phyloP scores from a whole-genome alignment of 2,329 filamentous ascomycete species.

The Trichoderma aggressivum region DNA sequence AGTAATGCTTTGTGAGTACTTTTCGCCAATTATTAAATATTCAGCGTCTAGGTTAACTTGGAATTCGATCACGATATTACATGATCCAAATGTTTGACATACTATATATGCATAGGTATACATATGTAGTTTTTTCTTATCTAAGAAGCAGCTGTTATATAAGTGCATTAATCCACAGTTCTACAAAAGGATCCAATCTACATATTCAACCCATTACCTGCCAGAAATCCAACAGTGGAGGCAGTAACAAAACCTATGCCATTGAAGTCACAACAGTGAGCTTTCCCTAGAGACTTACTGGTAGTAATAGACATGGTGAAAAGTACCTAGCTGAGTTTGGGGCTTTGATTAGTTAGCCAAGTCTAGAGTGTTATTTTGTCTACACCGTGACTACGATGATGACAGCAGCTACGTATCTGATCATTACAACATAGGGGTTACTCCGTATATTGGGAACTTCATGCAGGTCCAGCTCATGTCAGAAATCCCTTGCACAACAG shows the following conservation, averaged over 20 bases:
- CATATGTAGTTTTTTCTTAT: too few species aligned
- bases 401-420: not conserved
- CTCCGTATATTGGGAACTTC: not conserved
- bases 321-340: not conserved
- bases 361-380: accelerated
- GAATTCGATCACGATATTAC: not conserved
- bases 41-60: not conserved
- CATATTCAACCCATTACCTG: too few species aligned
- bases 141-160: too few species aligned
- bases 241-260: too few species aligned
- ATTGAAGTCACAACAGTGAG: too few species aligned
- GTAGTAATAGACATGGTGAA: not conserved
- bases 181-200: too few species aligned
- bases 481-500: not conserved
- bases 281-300: too few species aligned
- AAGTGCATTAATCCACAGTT: too few species aligned
- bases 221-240: too few species aligned
- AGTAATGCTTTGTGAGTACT: not conserved
- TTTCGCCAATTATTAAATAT: not conserved
- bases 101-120: too few species aligned
- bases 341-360: not conserved
- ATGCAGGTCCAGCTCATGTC: not conserved
- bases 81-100: not conserved
- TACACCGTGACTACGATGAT: not conserved
- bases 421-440: not conserved